These are phyloP conservation scores for Clavariopsis aquatica DNA, from an alignment of 495 filamentous ascomycete species.

Conservation along the genomic window DNA sequence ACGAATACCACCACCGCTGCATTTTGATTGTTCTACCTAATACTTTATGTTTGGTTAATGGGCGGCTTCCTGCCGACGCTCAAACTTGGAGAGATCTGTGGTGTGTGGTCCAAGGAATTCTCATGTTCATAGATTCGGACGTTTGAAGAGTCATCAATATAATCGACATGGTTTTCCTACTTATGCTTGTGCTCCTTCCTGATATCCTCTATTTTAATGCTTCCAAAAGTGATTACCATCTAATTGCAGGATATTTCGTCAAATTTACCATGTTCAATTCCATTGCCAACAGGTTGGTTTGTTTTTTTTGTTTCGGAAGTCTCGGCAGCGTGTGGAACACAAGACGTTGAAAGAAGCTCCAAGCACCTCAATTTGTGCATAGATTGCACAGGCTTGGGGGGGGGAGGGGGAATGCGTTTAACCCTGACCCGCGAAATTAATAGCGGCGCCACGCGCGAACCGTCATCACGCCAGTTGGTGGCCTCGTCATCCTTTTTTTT, in stretches of 20 bases:
- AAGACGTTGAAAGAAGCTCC: background rate
- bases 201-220: too few species aligned
- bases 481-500: background rate
- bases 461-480: background rate
- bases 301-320: too few species aligned
- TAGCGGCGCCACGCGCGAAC: background rate
- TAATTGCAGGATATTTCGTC: too few species aligned
- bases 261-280: too few species aligned
- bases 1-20: constrained; percentile 12
- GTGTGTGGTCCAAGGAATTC: constrained; percentile 37
- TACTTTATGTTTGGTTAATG: constrained; percentile 25
- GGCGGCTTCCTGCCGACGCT: constrained; percentile 8
- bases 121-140: constrained; percentile 37
- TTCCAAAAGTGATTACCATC: too few species aligned
- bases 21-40: constrained; percentile 34
- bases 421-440: background rate
- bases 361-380: background rate
- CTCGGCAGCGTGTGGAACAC: too few species aligned
- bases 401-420: background rate
- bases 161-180: constrained; percentile 36
- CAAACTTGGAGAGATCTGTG: constrained; percentile 10
- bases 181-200: too few species aligned
- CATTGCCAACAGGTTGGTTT: too few species aligned
- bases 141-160: constrained; percentile 31
- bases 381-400: background rate